phyloP scores from a whole-genome alignment of 1,139 yeast genomes.

The Pichia kudriavzevii region DNA sequence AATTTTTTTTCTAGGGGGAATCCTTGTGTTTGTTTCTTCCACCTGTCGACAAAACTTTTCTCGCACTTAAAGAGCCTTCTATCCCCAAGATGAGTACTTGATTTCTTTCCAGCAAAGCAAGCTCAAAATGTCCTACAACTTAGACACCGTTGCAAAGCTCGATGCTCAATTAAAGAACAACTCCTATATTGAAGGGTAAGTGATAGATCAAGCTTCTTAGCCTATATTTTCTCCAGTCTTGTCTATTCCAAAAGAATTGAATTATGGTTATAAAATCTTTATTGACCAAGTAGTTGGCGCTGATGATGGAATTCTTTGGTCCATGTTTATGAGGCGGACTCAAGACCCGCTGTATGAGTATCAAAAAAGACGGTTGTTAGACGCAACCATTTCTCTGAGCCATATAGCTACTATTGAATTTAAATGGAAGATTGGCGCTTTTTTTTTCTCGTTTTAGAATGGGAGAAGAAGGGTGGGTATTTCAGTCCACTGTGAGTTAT shows the following conservation, averaged over 20 bases:
- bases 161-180: slow-evolving; percentile 85
- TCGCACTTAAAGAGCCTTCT: too few species aligned
- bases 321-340: slow-evolving; percentile 95
- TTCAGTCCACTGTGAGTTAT: too few species aligned
- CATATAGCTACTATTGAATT: slow-evolving; percentile 2
- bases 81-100: too few species aligned
- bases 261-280: too few species aligned
- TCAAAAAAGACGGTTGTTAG: slow-evolving; percentile 34
- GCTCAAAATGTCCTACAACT: slow-evolving; percentile 72
- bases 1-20: too few species aligned
- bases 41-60: too few species aligned
- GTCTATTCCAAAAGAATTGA: neutral
- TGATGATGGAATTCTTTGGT: slow-evolving; percentile 76
- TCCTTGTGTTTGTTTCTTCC: too few species aligned
- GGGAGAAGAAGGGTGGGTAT: too few species aligned
- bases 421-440: too few species aligned
- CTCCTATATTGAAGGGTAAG: slow-evolving; percentile 93
- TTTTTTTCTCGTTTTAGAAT: too few species aligned
- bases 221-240: slow-evolving; percentile 7
- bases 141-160: slow-evolving; percentile 76
- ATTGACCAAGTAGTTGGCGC: too few species aligned
- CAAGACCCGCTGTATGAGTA: slow-evolving; percentile 93
- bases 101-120: too few species aligned
- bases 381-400: slow-evolving; percentile 16
- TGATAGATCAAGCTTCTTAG: slow-evolving; percentile 15